Conservation (phyloP, 352 stramenopile genomes). For the Globisporangium ultimum region DNA sequence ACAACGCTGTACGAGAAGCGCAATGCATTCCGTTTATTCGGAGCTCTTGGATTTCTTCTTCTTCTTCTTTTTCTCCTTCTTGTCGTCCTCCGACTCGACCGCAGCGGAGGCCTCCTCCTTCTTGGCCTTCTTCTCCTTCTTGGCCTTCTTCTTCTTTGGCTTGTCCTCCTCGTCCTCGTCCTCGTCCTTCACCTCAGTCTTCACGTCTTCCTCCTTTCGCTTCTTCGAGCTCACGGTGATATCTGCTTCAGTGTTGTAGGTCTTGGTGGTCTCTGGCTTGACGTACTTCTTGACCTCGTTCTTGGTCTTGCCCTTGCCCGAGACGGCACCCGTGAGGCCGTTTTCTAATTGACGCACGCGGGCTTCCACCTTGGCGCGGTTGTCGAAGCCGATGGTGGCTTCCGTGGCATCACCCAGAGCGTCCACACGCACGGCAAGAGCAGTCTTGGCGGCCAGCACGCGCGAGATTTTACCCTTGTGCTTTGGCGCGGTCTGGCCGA, state of each 20-base stretch:
- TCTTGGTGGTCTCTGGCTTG: constrained; percentile 69
- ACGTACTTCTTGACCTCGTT: constrained; percentile 90
- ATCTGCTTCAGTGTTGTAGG: constrained; percentile 95
- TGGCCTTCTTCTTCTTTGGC: constrained; percentile 54
- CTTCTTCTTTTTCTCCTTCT: constrained; percentile 45
- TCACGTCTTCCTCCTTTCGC: constrained; percentile 63
- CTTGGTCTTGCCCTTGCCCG: constrained; percentile 89
- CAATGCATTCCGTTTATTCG: constrained; percentile 5
- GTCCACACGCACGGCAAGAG: constrained; percentile 99
- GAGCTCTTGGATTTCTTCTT: constrained; percentile 32
- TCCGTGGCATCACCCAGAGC: constrained; percentile 95
- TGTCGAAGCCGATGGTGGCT: constrained; percentile 96
- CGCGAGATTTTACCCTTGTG: constrained; percentile 99
- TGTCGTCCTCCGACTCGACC: constrained; percentile 27
- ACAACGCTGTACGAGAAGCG: not conserved
- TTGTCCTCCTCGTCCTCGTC: constrained; percentile 67
- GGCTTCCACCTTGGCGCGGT: constrained; percentile 97
- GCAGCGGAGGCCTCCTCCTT: constrained; percentile 37
- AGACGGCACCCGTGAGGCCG: constrained; percentile 79
- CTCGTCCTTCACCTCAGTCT: constrained; percentile 48
- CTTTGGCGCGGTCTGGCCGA: constrained; percentile 99
- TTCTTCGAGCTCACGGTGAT: constrained; percentile 93
- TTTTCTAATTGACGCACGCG: constrained; percentile 97
- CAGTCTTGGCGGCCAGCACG: constrained; percentile 97
- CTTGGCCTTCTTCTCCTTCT: constrained; percentile 62